Evolutionary conservation across 208 protist species (phyloP).

Genomic region (Lotmaria passim): DNA sequence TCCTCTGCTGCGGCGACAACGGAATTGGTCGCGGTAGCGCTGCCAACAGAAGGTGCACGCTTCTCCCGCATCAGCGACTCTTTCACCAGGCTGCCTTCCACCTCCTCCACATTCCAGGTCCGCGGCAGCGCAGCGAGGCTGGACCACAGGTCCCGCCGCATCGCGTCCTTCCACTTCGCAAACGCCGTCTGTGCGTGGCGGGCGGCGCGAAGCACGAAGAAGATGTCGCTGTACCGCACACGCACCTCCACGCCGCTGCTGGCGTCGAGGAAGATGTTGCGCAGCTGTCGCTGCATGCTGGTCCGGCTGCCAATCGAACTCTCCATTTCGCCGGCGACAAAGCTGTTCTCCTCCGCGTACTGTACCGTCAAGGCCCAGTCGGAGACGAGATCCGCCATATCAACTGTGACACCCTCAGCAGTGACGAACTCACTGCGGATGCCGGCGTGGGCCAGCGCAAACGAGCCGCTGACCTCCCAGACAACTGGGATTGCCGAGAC

Average conservation of each 20-base stretch:
- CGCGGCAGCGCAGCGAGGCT: slow-evolving; percentile 11
- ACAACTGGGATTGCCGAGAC: not conserved
- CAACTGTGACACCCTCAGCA: not conserved
- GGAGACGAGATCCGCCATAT: slow-evolving; percentile 16
- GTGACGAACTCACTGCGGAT: slow-evolving; percentile 32
- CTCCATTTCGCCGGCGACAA: not conserved
- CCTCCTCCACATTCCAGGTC: slow-evolving; percentile 6
- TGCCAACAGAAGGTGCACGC: not conserved
- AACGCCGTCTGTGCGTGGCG: slow-evolving; percentile 44
- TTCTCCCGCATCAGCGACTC: not conserved
- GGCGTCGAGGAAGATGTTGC: slow-evolving; percentile 34
- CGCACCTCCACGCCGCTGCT: slow-evolving; percentile 49
- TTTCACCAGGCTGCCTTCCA: not conserved
- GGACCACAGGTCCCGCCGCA: slow-evolving; percentile 29
- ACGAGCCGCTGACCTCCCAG: slow-evolving; percentile 18
- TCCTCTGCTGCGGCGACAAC: not conserved
- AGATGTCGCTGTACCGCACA: slow-evolving; percentile 58
- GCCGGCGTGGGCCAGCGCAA: slow-evolving; percentile 27
- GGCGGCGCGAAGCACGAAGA: slow-evolving; percentile 40
- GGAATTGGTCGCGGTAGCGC: not conserved
- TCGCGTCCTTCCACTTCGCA: slow-evolving; percentile 22
- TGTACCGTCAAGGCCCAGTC: slow-evolving; percentile 36
- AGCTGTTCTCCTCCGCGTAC: slow-evolving; percentile 26
- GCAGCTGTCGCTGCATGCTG: not conserved
- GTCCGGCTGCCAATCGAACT: not conserved